Conservation (phyloP, 1,284 basidiomycete species). For the Ganoderma resinaceum region DNA sequence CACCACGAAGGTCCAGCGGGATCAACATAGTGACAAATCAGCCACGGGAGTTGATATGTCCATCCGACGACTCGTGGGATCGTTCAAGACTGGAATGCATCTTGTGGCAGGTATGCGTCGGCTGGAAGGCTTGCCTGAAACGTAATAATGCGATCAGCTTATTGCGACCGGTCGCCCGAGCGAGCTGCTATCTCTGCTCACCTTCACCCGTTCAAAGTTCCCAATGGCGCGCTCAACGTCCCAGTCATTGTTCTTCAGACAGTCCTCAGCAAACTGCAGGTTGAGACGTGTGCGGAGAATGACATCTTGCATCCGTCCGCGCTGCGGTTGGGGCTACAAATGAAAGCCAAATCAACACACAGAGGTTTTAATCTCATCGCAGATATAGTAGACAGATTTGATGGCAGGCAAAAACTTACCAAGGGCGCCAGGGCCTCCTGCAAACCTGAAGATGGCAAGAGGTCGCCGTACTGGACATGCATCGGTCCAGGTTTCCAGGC, state of each 20-base stretch:
- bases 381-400: constrained; percentile 14
- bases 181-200: constrained; percentile 41
- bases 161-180: constrained; percentile 20
- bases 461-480: constrained; percentile 61
- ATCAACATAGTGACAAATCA: constrained; percentile 16
- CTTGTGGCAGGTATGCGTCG: constrained; percentile 49
- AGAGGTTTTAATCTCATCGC: constrained; percentile 18
- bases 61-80: constrained; percentile 21
- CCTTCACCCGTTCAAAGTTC: constrained; percentile 88
- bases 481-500: constrained; percentile 81
- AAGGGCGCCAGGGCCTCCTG: constrained; percentile 59
- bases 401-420: constrained; percentile 51
- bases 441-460: constrained; percentile 44
- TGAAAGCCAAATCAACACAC: constrained; percentile 24
- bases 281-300: constrained; percentile 79
- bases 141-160: constrained; percentile 32
- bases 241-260: constrained; percentile 84
- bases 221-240: constrained; percentile 75
- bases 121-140: constrained; percentile 30
- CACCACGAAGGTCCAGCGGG: constrained; percentile 10
- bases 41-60: constrained; percentile 25
- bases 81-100: constrained; percentile 48
- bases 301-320: constrained; percentile 70
- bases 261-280: constrained; percentile 79
- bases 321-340: constrained; percentile 69